phyloP scores from a whole-genome alignment of 75 land plant genomes.

The Pinus tabuliformis region DNA sequence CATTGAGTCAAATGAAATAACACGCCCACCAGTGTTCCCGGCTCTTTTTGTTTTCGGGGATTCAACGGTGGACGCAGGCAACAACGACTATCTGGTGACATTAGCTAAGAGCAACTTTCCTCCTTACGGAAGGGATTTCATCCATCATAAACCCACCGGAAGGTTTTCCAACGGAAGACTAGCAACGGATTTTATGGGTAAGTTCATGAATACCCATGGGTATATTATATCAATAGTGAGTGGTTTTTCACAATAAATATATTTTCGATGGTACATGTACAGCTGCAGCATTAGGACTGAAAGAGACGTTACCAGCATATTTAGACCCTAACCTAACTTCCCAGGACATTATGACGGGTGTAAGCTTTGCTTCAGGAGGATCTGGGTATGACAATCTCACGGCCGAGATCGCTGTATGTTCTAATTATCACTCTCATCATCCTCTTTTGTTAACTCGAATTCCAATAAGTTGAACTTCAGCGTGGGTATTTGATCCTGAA shows the following conservation, averaged over 20 bases:
- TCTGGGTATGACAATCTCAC: constrained; percentile 54
- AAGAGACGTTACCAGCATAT: constrained; percentile 39
- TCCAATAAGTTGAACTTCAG: background rate
- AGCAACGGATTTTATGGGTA: constrained; percentile 50
- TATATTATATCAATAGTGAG: background rate
- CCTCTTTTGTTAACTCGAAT: background rate
- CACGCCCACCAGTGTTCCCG: no score
- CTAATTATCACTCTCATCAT: background rate
- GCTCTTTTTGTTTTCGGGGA: no score
- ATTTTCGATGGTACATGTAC: background rate
- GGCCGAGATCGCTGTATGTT: constrained; percentile 29
- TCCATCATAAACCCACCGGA: constrained; percentile 39
- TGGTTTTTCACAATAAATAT: background rate
- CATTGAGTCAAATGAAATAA: no score
- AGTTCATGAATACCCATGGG: constrained; percentile 12
- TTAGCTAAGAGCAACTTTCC: constrained; percentile 34
- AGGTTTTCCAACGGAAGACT: constrained; percentile 64
- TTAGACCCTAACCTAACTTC: constrained; percentile 35
- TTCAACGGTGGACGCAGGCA: no score
- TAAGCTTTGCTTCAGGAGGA: constrained; percentile 60
- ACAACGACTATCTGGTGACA: constrained; percentile 19
- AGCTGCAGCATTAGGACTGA: constrained; percentile 14
- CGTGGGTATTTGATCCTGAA: background rate
- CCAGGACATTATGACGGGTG: constrained; percentile 38
- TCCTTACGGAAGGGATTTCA: constrained; percentile 73